phyloP scores from a whole-genome alignment of 129 eudicot species.

The Glebionis coronaria region DNA sequence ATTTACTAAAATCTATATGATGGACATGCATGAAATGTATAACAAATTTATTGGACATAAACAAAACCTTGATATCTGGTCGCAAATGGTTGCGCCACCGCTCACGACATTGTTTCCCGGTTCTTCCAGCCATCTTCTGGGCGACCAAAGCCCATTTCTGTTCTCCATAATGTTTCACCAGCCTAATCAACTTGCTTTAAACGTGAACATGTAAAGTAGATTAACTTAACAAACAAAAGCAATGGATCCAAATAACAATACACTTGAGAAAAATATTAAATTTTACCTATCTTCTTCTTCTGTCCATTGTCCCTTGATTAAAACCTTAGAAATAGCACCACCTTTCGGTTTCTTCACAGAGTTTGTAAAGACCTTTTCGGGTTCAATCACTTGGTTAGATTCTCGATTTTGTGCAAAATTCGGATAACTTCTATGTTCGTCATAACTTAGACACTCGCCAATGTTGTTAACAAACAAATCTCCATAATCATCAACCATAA shows the following conservation, averaged over 20 bases:
- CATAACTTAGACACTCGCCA: slow-evolving; percentile 24
- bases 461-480: slow-evolving; percentile 17
- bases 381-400: background rate
- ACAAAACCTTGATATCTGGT: slow-evolving; percentile 67
- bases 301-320: slow-evolving; percentile 77
- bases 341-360: slow-evolving; percentile 26
- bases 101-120: slow-evolving; percentile 78
- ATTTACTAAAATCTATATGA: background rate
- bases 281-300: slow-evolving; percentile 67
- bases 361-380: background rate
- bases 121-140: slow-evolving; percentile 48
- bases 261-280: background rate
- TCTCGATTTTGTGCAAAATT: slow-evolving; percentile 12
- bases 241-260: background rate
- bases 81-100: slow-evolving; percentile 75
- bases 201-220: background rate
- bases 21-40: background rate
- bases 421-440: slow-evolving; percentile 19
- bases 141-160: slow-evolving; percentile 67
- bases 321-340: slow-evolving; percentile 23
- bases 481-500: background rate
- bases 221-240: background rate
- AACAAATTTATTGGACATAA: background rate
- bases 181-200: slow-evolving; percentile 39
- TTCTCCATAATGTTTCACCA: slow-evolving; percentile 53